Evolutionary conservation across 169 alveolate species (phyloP).

Genomic region (Amoebophrya sp.): DNA sequence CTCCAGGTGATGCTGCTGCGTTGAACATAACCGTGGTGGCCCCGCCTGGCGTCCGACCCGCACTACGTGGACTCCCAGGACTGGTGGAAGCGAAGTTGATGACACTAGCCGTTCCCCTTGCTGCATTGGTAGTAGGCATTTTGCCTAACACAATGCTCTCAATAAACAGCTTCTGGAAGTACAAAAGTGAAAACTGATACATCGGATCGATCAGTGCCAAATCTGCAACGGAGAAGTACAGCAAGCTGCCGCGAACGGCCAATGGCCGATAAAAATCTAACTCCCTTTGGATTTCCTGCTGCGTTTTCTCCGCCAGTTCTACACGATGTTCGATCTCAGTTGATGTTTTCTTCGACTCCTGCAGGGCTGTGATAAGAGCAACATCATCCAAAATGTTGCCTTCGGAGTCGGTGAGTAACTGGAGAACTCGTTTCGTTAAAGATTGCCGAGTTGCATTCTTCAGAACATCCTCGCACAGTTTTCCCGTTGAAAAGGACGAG

Average conservation of each 20-base stretch:
- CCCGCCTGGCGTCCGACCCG: too few species aligned
- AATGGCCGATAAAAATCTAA: conserved; percentile 77
- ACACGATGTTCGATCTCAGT: conserved; percentile 70
- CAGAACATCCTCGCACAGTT: too few species aligned
- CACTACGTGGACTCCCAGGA: too few species aligned
- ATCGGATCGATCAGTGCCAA: conserved; percentile 80
- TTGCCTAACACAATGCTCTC: conserved; percentile 73
- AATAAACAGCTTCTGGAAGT: conserved; percentile 78
- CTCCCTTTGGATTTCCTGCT: conserved; percentile 69
- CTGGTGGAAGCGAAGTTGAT: too few species aligned
- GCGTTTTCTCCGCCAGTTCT: conserved; percentile 65
- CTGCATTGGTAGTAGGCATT: too few species aligned
- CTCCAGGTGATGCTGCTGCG: too few species aligned
- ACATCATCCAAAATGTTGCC: conserved; percentile 77
- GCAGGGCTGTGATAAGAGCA: conserved; percentile 66
- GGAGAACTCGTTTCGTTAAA: too few species aligned
- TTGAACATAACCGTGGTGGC: too few species aligned
- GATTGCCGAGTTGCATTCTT: too few species aligned
- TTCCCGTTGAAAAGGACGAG: conserved; percentile 67
- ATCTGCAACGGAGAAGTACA: conserved; percentile 81
- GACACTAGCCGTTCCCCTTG: too few species aligned
- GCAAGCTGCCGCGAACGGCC: conserved; percentile 76
- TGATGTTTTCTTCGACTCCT: conserved; percentile 74
- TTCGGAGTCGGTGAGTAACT: too few species aligned
- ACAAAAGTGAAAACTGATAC: conserved; percentile 87